Evolutionary conservation across 805 yeast genomes (phyloP).

Genomic region (Candida mattraensis): DNA sequence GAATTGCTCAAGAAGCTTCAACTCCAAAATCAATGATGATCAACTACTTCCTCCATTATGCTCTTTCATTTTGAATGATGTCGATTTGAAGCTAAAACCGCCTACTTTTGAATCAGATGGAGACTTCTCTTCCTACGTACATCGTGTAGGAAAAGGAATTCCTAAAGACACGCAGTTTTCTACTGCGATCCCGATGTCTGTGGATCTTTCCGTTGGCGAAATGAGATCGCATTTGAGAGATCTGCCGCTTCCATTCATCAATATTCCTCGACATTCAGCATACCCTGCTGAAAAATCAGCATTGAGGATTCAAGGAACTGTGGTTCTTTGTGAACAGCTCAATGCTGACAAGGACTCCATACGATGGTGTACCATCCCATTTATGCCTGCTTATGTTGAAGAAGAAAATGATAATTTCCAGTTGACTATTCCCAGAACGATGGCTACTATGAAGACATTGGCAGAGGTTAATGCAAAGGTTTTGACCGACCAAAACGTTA

Average conservation of each 20-base stretch:
- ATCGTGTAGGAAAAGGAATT: conserved; percentile 77
- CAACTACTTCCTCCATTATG: conserved; percentile 1
- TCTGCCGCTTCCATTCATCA: conserved; percentile 80
- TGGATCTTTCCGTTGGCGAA: conserved; percentile 59
- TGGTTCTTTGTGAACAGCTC: conserved; percentile 68
- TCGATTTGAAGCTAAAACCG: conserved; percentile 1
- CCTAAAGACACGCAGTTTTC: conserved; percentile 72
- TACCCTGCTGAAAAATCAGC: conserved; percentile 8
- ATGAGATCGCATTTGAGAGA: conserved; percentile 74
- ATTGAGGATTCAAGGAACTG: conserved; percentile 52
- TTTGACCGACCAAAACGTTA: conserved; percentile 55
- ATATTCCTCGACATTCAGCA: conserved; percentile 54
- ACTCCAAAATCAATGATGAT: conserved; percentile 13
- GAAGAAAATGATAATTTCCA: conserved; percentile 44
- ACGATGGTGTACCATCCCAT: conserved; percentile 60
- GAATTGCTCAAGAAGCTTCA: conserved; percentile 39
- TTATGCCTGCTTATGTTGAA: conserved; percentile 46
- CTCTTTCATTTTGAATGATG: conserved; percentile 5
- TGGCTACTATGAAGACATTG: conserved; percentile 72
- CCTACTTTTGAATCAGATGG: conserved; percentile 41
- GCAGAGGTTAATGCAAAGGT: conserved; percentile 59
- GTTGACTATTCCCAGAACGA: conserved; percentile 68
- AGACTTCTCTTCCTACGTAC: conserved; percentile 57
- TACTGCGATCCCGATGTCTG: conserved; percentile 60
- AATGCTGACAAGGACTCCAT: conserved; percentile 49